Evolutionary conservation across 2,329 filamentous ascomycete species (phyloP).

Genomic region (Cladosporium sp.): DNA sequence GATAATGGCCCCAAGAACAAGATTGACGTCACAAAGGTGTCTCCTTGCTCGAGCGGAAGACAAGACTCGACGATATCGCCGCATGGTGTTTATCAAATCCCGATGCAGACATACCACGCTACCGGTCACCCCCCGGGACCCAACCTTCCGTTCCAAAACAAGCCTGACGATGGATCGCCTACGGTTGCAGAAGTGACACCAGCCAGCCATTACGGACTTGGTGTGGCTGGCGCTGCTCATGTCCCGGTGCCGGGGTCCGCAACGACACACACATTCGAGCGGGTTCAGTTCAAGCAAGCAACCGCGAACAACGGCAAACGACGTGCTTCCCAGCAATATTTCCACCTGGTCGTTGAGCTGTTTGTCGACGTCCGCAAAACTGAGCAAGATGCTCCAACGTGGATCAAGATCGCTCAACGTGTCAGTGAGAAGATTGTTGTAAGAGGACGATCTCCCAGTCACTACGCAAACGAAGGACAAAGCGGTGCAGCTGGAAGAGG

Average conservation of each 20-base stretch:
- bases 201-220: slow-evolving; percentile 26
- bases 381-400: slow-evolving; percentile 52
- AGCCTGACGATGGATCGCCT: slow-evolving; percentile 24
- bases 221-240: slow-evolving; percentile 23
- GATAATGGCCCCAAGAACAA: slow-evolving; percentile 81
- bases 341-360: slow-evolving; percentile 84
- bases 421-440: slow-evolving; percentile 83
- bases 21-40: slow-evolving; percentile 68
- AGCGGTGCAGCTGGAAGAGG: slow-evolving; percentile 60
- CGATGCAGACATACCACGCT: slow-evolving; percentile 42
- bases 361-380: slow-evolving; percentile 65
- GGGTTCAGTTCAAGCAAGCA: slow-evolving; percentile 91
- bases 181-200: slow-evolving; percentile 20
- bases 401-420: slow-evolving; percentile 68
- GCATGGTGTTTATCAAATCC: slow-evolving; percentile 35
- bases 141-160: slow-evolving; percentile 45
- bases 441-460: slow-evolving; percentile 78
- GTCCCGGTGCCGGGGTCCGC: slow-evolving; percentile 31
- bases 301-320: slow-evolving; percentile 93
- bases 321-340: slow-evolving; percentile 87
- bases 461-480: slow-evolving; percentile 50
- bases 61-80: slow-evolving; percentile 40
- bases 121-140: slow-evolving; percentile 39
- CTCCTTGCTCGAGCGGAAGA: slow-evolving; percentile 58
- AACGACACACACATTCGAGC: slow-evolving; percentile 71